phyloP scores from a whole-genome alignment of 441 rosid genomes.

The Euphorbia corollata region DNA sequence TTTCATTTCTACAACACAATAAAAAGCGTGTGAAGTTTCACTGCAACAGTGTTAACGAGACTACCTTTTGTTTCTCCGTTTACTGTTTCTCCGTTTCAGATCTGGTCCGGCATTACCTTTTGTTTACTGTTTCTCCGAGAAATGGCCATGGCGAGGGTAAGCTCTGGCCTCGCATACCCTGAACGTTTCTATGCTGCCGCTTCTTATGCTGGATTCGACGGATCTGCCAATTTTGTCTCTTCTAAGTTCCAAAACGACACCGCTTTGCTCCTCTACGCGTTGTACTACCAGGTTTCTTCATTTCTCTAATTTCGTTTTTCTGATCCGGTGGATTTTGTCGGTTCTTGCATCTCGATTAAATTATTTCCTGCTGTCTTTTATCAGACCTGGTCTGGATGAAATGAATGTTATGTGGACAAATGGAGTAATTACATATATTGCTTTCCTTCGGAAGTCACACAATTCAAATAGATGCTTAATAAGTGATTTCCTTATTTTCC shows the following conservation, averaged over 20 bases:
- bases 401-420: not conserved
- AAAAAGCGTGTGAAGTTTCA: too few species aligned
- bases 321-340: constrained; percentile 26
- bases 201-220: constrained; percentile 78
- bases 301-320: constrained; percentile 1
- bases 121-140: too few species aligned
- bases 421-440: not conserved
- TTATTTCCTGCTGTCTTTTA: not conserved
- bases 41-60: too few species aligned
- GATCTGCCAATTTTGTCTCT: constrained; percentile 61
- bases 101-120: too few species aligned
- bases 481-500: not conserved
- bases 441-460: not conserved
- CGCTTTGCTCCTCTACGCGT: constrained; percentile 81
- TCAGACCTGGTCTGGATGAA: not conserved
- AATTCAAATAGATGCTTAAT: not conserved
- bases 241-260: constrained; percentile 75
- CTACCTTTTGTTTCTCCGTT: too few species aligned
- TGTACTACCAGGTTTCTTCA: constrained; percentile 70
- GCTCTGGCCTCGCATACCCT: constrained; percentile 94
- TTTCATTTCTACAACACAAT: too few species aligned
- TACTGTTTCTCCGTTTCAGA: too few species aligned
- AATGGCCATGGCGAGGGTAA: constrained; percentile 84
- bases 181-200: constrained; percentile 94
- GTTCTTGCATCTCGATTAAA: constrained; percentile 2